Evolutionary conservation across 1,284 basidiomycete species (phyloP), one percentile per base, ranked within the genome.

Genomic region (Tilletia horrida): DNA sequence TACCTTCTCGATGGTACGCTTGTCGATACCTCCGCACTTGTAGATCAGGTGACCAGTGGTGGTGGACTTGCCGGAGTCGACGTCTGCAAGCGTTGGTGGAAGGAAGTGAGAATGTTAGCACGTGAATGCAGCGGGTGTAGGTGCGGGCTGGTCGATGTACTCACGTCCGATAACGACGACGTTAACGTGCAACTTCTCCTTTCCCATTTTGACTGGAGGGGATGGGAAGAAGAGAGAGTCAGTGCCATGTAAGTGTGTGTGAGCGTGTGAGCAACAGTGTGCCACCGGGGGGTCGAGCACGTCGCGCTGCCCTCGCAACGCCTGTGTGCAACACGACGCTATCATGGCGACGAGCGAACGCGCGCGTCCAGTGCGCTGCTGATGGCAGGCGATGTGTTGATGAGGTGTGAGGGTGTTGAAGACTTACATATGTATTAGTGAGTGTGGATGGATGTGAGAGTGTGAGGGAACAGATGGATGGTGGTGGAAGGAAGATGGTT

Each of bases 11-110:
- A 98, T 97, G 85, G 94, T 97, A 90, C 96, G 95, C 88, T 98
- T 98, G 86, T 99, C 96, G 87, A 99, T 98, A 92, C 96, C 96
- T 90, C 95, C 95, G 85, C 95, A 99, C 90, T 99, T 97, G 92
- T 97, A 97, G 89, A 98, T 98, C 86, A 99, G 88, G 88, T 99
- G 96, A 81, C 96, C 96, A 82, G 96, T 98, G 83, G 95, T 98
- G 85, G 95, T 98, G 76, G 94, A 97, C 88, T 97, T 97, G 81
- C 95, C 82, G 65, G 79, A 81, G 76, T 81, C 78, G 77, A 80
- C 78, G 74, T 81, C 52, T 50, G 47, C 35, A 40, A 40, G 35
- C 6, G 35, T 40, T 6, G 35, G 35, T 40, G 35, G 35, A 25
- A 9, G 21, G 55, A n/a, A 11, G 40, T 63, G 29, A 9, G n/a